Evolutionary conservation across 148 eudicot species (phyloP).

Genomic region (Talinum fruticosum): DNA sequence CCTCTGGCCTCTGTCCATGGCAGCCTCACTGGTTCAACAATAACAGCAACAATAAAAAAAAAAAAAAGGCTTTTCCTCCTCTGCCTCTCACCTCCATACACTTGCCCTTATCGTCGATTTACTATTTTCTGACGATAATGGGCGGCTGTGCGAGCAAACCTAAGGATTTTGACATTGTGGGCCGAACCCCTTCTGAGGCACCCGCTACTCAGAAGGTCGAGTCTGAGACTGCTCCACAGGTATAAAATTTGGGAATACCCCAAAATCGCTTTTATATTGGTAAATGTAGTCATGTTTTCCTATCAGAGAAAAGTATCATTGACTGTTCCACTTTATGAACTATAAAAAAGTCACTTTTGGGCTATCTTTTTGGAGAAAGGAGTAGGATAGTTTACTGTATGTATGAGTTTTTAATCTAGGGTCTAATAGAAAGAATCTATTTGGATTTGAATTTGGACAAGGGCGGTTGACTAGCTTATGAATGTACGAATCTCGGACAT

Average conservation of each 20-base stretch:
- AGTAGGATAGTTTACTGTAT: too few species aligned
- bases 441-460: too few species aligned
- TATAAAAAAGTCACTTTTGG: background rate
- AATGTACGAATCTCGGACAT: too few species aligned
- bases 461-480: too few species aligned
- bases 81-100: slow-evolving; percentile 23
- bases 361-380: too few species aligned
- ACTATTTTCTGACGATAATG: slow-evolving; percentile 40
- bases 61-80: background rate
- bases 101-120: slow-evolving; percentile 31
- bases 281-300: background rate
- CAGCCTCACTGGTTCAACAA: slow-evolving; percentile 29
- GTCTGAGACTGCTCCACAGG: slow-evolving; percentile 37
- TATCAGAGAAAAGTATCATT: background rate
- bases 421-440: too few species aligned
- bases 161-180: slow-evolving; percentile 41
- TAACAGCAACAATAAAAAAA: slow-evolving; percentile 15
- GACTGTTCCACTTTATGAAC: background rate
- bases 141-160: slow-evolving; percentile 87
- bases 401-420: too few species aligned
- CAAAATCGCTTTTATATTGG: background rate
- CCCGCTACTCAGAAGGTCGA: slow-evolving; percentile 32
- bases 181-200: slow-evolving; percentile 30
- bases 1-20: background rate
- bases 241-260: background rate